A percentile compares a stretch with the other conserved stretches of the same genome.
These are phyloP conservation scores for Starmerella apicola DNA, from an alignment of 805 yeast genomes.

Conservation along the genomic window DNA sequence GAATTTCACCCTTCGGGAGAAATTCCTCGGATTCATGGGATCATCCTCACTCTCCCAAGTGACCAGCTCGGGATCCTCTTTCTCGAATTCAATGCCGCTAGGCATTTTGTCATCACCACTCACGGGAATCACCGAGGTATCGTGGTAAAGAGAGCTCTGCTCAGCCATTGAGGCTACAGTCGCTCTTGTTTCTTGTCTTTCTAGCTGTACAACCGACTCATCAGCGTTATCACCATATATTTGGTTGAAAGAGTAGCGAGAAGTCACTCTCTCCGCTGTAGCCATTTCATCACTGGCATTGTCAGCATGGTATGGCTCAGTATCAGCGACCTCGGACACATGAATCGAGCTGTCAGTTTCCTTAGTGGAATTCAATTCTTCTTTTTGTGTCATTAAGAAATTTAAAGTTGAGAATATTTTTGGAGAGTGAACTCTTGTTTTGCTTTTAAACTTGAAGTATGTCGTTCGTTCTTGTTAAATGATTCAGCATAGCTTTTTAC, in stretches of 20 bases:
- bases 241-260: slow-evolving; percentile 18
- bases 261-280: no score
- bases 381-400: no score
- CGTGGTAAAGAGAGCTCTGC: slow-evolving; percentile 16
- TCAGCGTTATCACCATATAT: slow-evolving; percentile 33
- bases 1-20: slow-evolving; percentile 36
- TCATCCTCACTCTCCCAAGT: slow-evolving; percentile 57
- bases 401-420: neutral
- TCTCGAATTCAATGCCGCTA: slow-evolving; percentile 42
- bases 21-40: slow-evolving; percentile 52
- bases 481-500: no score
- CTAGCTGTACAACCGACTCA: slow-evolving; percentile 30
- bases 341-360: no score
- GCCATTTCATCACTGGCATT: no score
- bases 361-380: no score
- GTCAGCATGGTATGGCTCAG: no score
- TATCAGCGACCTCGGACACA: no score
- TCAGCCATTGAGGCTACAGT: slow-evolving; percentile 28
- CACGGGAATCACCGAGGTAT: slow-evolving; percentile 15
- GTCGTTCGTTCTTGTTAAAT: no score
- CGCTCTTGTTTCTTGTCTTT: slow-evolving; percentile 34
- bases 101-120: slow-evolving; percentile 22
- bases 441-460: no score
- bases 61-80: slow-evolving; percentile 52
- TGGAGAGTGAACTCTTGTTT: neutral